phyloP scores from a whole-genome alignment of 768 basidiomycete genomes.

The Royoungia palumana region DNA sequence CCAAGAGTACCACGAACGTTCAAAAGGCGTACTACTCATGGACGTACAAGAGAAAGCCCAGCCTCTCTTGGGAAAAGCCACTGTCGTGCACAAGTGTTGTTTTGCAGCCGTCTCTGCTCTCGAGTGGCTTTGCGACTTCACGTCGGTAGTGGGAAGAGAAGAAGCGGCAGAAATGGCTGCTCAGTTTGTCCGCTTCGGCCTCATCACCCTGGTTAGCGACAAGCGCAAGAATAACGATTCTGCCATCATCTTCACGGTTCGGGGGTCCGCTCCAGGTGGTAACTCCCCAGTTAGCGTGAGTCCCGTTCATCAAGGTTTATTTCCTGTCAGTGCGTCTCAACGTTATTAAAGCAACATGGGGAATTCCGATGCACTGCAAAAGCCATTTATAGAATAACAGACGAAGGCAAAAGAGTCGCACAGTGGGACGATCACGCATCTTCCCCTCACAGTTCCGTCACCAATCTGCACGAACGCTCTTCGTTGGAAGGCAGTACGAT shows the following conservation, averaged over 20 bases:
- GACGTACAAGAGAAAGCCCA: constrained; percentile 69
- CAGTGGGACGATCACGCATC: constrained; percentile 67
- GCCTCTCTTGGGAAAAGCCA: constrained; percentile 46
- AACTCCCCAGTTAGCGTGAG: constrained; percentile 73
- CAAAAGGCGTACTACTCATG: constrained; percentile 66
- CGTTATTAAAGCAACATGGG: constrained; percentile 67
- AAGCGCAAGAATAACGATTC: constrained; percentile 90
- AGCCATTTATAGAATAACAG: constrained; percentile 91
- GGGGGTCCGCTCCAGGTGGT: constrained; percentile 72
- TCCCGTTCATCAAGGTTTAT: constrained; percentile 5
- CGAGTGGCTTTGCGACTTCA: constrained; percentile 98
- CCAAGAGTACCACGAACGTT: constrained; percentile 74
- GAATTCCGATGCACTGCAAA: constrained; percentile 97
- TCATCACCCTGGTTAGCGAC: constrained; percentile 85
- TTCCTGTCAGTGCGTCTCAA: constrained; percentile 6
- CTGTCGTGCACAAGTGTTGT: constrained; percentile 58
- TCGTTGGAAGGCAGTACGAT: constrained; percentile 47
- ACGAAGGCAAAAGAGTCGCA: constrained; percentile 82
- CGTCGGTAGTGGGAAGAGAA: constrained; percentile 91
- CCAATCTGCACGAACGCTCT: constrained; percentile 59
- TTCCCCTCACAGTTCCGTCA: constrained; percentile 65
- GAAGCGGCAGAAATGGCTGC: constrained; percentile 98
- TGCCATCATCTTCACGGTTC: constrained; percentile 89
- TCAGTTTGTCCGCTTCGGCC: constrained; percentile 93
- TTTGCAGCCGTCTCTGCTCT: constrained; percentile 85